Conservation (phyloP, 2,329 filamentous ascomycete genomes). For the Penicillium sp. region DNA sequence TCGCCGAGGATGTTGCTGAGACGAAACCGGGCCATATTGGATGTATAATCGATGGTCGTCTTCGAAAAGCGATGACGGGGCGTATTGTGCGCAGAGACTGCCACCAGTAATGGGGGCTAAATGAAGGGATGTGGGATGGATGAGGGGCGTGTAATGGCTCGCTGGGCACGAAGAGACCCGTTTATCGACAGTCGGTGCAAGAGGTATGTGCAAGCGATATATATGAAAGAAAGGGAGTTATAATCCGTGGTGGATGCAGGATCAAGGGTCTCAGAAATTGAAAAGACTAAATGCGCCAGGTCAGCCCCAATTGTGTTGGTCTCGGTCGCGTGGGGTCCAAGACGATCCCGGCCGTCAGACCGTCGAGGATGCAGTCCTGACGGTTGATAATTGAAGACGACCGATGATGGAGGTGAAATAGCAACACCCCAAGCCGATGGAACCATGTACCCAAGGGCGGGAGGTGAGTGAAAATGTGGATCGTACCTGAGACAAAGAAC, state of each 20-base stretch:
- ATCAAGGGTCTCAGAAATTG: background rate
- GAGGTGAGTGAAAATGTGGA: no score
- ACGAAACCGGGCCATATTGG: slow-evolving; percentile 58
- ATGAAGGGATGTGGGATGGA: slow-evolving; percentile 6
- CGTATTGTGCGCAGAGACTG: no score
- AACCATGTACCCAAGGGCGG: no score
- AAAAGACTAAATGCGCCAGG: slow-evolving; percentile 5
- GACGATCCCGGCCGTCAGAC: background rate
- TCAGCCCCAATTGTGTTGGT: slow-evolving; percentile 9
- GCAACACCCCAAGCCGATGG: no score
- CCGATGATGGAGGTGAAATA: no score
- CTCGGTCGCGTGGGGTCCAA: slow-evolving; percentile 2
- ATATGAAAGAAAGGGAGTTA: no score
- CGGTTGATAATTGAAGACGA: no score
- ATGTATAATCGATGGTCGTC: slow-evolving; percentile 9
- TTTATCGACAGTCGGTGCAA: no score
- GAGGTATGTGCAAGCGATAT: no score
- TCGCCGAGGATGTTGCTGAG: slow-evolving; percentile 90
- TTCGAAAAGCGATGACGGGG: background rate
- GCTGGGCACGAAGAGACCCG: background rate
- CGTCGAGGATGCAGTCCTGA: background rate
- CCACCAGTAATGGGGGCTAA: slow-evolving; percentile 19
- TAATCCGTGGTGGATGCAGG: no score
- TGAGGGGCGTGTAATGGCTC: slow-evolving; percentile 1
- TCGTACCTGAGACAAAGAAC: background rate